phyloP scores from a whole-genome alignment of 129 eudicot species.

The Flaveria linearis region DNA sequence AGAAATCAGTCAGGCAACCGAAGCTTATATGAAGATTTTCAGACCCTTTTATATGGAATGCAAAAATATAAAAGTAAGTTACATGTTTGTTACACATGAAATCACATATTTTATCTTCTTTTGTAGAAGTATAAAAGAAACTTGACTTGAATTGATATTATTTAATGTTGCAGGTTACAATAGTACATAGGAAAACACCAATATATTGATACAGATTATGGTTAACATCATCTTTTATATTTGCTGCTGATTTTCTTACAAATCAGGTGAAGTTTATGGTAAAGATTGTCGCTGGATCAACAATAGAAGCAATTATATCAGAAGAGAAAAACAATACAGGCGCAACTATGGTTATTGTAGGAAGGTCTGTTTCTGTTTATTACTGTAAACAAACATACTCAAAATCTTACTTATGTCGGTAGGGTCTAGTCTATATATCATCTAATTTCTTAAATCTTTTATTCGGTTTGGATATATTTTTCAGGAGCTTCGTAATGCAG shows the following conservation, averaged over 20 bases:
- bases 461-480: neutral
- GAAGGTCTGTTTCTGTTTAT: slow-evolving; percentile 36
- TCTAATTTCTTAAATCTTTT: too few species aligned
- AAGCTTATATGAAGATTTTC: slow-evolving; percentile 33
- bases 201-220: too few species aligned
- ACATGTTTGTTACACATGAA: neutral
- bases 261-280: slow-evolving; percentile 47
- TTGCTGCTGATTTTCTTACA: neutral
- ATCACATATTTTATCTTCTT: too few species aligned
- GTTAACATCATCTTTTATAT: neutral
- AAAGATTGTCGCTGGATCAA: slow-evolving; percentile 44
- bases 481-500: slow-evolving; percentile 41
- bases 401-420: too few species aligned
- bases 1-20: slow-evolving; percentile 42
- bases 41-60: slow-evolving; percentile 38
- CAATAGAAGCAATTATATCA: slow-evolving; percentile 28
- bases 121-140: too few species aligned
- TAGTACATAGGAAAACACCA: too few species aligned
- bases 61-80: slow-evolving; percentile 43
- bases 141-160: neutral
- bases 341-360: slow-evolving; percentile 42
- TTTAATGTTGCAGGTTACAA: too few species aligned
- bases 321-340: slow-evolving; percentile 38
- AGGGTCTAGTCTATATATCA: too few species aligned
- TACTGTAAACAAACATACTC: too few species aligned